Base-by-base conservation (phyloP, 768 basidiomycete species). In the Tylopilus subfusipes region DNA sequence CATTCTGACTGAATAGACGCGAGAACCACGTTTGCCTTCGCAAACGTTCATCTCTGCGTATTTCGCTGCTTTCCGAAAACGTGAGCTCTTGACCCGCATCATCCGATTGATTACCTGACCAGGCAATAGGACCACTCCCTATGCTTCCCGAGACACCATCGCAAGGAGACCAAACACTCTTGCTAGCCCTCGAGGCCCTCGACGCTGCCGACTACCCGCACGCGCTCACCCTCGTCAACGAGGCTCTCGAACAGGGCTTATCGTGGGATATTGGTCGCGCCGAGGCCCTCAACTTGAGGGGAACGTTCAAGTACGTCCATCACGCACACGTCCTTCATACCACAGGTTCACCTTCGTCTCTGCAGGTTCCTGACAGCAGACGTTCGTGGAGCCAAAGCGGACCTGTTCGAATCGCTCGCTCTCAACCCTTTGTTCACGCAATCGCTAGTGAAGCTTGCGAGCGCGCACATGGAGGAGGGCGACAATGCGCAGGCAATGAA, bases 401-500 rank as follows among this genome's bases (percentile, higher is more conserved):
- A 98, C 70, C 76, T 98, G 33, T 80, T 88, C 42, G 83, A 87
- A 62, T 88, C 88, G 42, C 76, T 96, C 51, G 73, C 79, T 48
- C 73, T 96, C 29, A 70, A 76, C 54, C 90, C 81, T 14, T 75
- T 73, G 40, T 83, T 85, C 62, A 93, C 92, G 0, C 96, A 98
- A 72, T 88, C 84, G 60, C 82, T 92, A 70, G 94, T 99, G 61
- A 99, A 99, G 80, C 85, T 98, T 57, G 97, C 96, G 14, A 92
- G 88, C 63, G 94, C 98, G 36, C 80, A 95, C 71, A 98, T 99
- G 96, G 97, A 99, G 69, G 86, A 95, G 63, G 86, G 87, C 38
- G 82, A 93, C 57, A 80, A 90, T 13, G 73, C 77, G 19, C 83
- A 82, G 59, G 90, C 96, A 1, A 94, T 98, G 72, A 83, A 87